Conservation (phyloP, 768 basidiomycete species). For the Lactifluus piperatus region DNA sequence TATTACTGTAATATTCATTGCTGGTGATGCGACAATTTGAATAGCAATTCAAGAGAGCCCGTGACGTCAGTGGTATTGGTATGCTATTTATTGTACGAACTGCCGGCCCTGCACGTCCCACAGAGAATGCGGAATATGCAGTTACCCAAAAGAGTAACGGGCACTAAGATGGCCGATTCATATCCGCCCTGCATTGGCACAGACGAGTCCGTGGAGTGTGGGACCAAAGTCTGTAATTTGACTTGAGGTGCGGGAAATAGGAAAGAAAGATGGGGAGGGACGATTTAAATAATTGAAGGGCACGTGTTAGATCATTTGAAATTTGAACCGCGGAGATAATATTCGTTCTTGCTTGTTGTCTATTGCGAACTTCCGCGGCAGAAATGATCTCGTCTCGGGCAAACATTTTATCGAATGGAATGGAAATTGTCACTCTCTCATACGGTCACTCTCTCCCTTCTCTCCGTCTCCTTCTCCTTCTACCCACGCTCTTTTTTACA, state of each 20-base stretch:
- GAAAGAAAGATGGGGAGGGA: neutral
- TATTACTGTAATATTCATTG: too few relatives aligned
- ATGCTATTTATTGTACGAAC: slow-evolving; percentile 20
- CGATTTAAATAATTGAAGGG: neutral
- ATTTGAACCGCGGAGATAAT: neutral
- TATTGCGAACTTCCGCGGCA: neutral
- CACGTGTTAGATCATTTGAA: neutral
- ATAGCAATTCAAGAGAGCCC: neutral
- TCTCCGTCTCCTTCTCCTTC: neutral
- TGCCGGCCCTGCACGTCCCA: slow-evolving; percentile 18
- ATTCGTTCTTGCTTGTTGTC: too few relatives aligned
- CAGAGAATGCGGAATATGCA: slow-evolving; percentile 4
- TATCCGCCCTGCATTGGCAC: slow-evolving; percentile 22
- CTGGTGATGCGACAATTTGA: neutral
- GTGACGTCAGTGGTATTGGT: neutral
- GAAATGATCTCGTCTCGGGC: neutral
- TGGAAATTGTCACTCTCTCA: neutral
- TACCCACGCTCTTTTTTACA: neutral
- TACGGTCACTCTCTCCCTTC: too few relatives aligned
- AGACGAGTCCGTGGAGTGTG: slow-evolving; percentile 12
- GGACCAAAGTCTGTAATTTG: slow-evolving; percentile 20
- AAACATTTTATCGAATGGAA: neutral
- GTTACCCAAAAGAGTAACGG: neutral
- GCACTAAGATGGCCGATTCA: slow-evolving; percentile 20
- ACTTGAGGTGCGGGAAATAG: slow-evolving; percentile 21